Conservation (phyloP, 352 stramenopile species). For the Phytophthora constricta region DNA sequence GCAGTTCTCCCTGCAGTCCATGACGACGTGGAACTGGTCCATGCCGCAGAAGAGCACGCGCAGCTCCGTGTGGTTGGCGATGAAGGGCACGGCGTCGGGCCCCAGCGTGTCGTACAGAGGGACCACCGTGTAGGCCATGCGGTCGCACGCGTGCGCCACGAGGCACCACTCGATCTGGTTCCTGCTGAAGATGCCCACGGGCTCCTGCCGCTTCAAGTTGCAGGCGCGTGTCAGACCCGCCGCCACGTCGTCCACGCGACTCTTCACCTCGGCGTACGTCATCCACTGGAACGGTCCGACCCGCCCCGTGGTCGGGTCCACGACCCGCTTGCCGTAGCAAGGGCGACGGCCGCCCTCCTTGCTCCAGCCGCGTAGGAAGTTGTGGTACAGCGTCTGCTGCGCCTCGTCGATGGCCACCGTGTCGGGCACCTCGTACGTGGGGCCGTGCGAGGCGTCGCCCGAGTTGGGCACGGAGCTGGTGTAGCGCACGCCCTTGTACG, state of each 20-base stretch:
- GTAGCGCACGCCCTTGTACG: conserved; percentile 54
- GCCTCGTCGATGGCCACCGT: conserved; percentile 37
- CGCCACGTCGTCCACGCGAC: conserved; percentile 46
- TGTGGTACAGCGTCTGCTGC: conserved; percentile 57
- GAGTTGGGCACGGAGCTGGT: conserved; percentile 47
- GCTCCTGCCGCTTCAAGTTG: conserved; percentile 51
- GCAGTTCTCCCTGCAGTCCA: conserved; percentile 60
- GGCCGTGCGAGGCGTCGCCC: conserved; percentile 44
- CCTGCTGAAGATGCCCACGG: conserved; percentile 70
- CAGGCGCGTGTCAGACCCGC: conserved; percentile 43
- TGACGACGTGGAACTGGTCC: conserved; percentile 65
- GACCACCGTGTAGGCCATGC: conserved; percentile 70
- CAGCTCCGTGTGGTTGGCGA: conserved; percentile 79
- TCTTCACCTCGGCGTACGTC: conserved; percentile 57
- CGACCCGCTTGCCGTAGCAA: conserved; percentile 43
- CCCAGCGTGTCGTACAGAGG: conserved; percentile 86
- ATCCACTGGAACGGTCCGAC: conserved; percentile 63
- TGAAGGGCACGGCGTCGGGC: conserved; percentile 69
- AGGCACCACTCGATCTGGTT: conserved; percentile 79
- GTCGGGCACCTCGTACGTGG: conserved; percentile 45
- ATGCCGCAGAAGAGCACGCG: conserved; percentile 58
- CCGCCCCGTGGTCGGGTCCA: conserved; percentile 45
- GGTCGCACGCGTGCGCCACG: conserved; percentile 58
- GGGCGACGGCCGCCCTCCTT: conserved; percentile 22
- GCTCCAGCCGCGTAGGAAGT: conserved; percentile 41